Conservation (phyloP, 176 grass and related monocot genomes). For the Zoysia japonica region DNA sequence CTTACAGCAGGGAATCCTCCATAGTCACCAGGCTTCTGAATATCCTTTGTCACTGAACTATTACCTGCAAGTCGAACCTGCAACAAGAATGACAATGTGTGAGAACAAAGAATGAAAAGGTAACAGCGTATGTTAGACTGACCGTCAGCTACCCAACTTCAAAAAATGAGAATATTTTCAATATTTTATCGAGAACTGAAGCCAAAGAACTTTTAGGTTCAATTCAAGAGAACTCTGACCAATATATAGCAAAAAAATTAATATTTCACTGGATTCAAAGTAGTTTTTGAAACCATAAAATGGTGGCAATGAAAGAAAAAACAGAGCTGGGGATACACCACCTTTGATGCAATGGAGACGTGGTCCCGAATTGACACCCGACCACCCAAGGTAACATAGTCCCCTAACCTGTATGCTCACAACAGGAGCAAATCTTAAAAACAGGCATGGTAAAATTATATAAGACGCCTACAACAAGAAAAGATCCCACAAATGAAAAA, state of each 20-base stretch:
- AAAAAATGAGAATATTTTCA: not conserved
- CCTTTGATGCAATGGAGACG: conserved; percentile 68
- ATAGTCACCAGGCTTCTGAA: conserved; percentile 54
- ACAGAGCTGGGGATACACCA: conserved; percentile 8
- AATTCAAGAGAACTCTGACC: not conserved
- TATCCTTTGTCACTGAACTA: conserved; percentile 59
- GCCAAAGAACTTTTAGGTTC: not conserved
- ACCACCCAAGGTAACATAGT: conserved; percentile 73
- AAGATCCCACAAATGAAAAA: conserved; percentile 22
- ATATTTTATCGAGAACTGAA: not conserved
- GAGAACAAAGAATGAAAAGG: not conserved
- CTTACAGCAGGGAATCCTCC: conserved; percentile 74
- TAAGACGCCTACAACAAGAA: not conserved
- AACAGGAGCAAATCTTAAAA: conserved; percentile 1
- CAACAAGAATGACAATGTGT: not conserved
- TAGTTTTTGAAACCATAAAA: conserved; percentile 4
- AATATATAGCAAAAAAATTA: not conserved
- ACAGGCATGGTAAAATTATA: not conserved
- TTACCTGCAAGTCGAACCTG: conserved; percentile 67
- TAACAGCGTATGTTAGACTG: not conserved
- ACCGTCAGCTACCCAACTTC: not conserved
- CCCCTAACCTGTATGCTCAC: conserved; percentile 44
- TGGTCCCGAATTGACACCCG: conserved; percentile 69
- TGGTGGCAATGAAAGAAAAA: not conserved
- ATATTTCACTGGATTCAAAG: not conserved